Percentiles rank a stretch among this genome's conserved stretches.
Evolutionary conservation across 768 basidiomycete species (phyloP).

Genomic region (Amylocystis lapponica): DNA sequence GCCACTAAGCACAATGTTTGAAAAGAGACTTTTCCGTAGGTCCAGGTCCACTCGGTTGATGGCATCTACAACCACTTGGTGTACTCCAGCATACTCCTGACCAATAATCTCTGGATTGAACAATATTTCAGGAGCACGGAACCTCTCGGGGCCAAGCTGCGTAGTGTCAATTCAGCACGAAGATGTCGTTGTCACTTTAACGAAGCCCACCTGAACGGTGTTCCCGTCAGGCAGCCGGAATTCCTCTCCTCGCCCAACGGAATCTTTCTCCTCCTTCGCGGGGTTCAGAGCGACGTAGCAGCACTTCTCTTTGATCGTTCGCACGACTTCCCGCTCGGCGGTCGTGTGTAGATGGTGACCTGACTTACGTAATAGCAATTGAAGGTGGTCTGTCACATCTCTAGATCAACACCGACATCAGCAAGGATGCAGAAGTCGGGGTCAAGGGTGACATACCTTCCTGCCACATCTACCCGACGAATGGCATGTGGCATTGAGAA

Average conservation of each 20-base stretch:
- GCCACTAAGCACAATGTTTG: slow-evolving; percentile 94
- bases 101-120: slow-evolving; percentile 98
- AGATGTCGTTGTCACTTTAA: too few species aligned
- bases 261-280: slow-evolving; percentile 92
- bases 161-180: too few species aligned
- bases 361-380: slow-evolving; percentile 87
- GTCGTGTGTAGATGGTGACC: slow-evolving; percentile 96
- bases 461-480: slow-evolving; percentile 92
- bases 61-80: slow-evolving; percentile 98
- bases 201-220: slow-evolving; percentile 72
- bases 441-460: slow-evolving; percentile 52
- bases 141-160: slow-evolving; percentile 91
- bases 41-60: slow-evolving; percentile 96
- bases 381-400: slow-evolving; percentile 95
- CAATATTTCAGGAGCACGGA: slow-evolving; percentile 94
- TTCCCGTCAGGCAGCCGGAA: slow-evolving; percentile 96
- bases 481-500: slow-evolving; percentile 99
- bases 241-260: slow-evolving; percentile 70
- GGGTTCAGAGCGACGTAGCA: slow-evolving; percentile 95
- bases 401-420: slow-evolving; percentile 35
- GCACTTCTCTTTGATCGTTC: slow-evolving; percentile 97
- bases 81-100: slow-evolving; percentile 93
- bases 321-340: slow-evolving; percentile 93
- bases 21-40: slow-evolving; percentile 89
- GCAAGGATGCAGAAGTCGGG: not conserved